These are phyloP conservation scores for Aspergillus sp. DNA, from an alignment of 2,329 filamentous ascomycete species.

Conservation along the genomic window DNA sequence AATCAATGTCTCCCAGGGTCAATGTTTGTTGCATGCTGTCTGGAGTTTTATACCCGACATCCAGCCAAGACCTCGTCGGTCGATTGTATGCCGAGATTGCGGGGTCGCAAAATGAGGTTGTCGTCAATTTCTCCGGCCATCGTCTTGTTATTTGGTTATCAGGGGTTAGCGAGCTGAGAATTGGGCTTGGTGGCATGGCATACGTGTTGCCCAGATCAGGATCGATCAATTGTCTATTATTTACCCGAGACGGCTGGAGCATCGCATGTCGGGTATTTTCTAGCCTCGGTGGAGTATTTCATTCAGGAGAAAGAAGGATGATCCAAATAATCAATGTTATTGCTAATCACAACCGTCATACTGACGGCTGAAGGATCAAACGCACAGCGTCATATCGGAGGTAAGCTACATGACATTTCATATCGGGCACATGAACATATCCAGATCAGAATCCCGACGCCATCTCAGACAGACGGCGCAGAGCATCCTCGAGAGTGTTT, in stretches of 20 bases:
- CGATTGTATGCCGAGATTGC: slow-evolving; percentile 13
- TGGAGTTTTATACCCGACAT: background rate
- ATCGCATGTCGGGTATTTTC: background rate
- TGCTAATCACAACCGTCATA: no score
- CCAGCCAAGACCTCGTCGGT: slow-evolving; percentile 13
- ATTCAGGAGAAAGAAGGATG: no score
- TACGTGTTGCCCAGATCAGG: background rate
- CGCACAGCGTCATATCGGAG: background rate
- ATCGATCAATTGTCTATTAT: background rate
- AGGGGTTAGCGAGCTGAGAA: background rate
- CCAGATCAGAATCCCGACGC: background rate
- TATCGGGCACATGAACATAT: background rate
- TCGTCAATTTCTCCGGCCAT: slow-evolving; percentile 13
- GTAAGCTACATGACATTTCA: background rate
- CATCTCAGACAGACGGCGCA: background rate
- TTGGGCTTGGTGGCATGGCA: background rate
- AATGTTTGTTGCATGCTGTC: background rate
- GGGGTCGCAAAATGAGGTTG: slow-evolving; percentile 11
- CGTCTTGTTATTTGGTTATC: background rate
- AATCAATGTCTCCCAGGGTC: background rate
- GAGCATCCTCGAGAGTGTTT: background rate
- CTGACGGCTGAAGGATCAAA: no score
- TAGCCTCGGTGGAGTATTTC: background rate
- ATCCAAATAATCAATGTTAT: no score
- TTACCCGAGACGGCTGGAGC: background rate